phyloP scores from a whole-genome alignment of 148 eudicot species.

The Rhododendron kiyosumense region DNA sequence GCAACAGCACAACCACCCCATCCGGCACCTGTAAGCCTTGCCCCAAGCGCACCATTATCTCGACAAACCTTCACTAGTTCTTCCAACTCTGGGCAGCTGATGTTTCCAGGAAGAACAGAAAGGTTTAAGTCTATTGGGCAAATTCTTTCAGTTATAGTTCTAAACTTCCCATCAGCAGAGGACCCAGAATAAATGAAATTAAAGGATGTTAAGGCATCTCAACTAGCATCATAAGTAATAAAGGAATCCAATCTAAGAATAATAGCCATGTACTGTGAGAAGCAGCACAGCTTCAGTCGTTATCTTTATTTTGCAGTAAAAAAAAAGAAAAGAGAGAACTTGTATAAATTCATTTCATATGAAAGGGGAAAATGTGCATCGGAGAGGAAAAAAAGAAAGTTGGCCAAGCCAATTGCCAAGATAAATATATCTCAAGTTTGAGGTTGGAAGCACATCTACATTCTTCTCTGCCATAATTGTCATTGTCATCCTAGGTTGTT shows the following conservation, averaged over 20 bases:
- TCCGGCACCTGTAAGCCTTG: slow-evolving; percentile 97
- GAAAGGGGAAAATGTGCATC: not conserved
- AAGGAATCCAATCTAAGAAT: not conserved
- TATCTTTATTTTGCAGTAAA: not conserved
- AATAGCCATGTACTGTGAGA: not conserved
- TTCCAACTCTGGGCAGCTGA: slow-evolving; percentile 88
- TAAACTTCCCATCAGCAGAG: not conserved
- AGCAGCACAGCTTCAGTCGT: not conserved
- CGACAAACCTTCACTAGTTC: slow-evolving; percentile 76
- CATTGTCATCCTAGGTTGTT: not conserved
- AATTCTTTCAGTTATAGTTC: not conserved
- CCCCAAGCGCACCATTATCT: slow-evolving; percentile 84
- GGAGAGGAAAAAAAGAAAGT: not conserved
- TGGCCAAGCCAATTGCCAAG: not conserved
- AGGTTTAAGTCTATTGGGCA: not conserved
- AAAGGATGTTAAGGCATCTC: not conserved
- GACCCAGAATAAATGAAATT: not conserved
- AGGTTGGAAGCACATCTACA: not conserved
- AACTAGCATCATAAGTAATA: not conserved
- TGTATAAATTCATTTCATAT: not conserved
- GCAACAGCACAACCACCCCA: slow-evolving; percentile 99
- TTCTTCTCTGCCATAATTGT: not conserved
- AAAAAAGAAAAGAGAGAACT: not conserved
- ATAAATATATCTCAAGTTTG: not conserved
- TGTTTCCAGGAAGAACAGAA: not conserved